A percentile compares a stretch with the other conserved stretches of the same genome.
Evolutionary conservation across 2,329 filamentous ascomycete species (phyloP).

Genomic region (Pyrenochaeta sp.): DNA sequence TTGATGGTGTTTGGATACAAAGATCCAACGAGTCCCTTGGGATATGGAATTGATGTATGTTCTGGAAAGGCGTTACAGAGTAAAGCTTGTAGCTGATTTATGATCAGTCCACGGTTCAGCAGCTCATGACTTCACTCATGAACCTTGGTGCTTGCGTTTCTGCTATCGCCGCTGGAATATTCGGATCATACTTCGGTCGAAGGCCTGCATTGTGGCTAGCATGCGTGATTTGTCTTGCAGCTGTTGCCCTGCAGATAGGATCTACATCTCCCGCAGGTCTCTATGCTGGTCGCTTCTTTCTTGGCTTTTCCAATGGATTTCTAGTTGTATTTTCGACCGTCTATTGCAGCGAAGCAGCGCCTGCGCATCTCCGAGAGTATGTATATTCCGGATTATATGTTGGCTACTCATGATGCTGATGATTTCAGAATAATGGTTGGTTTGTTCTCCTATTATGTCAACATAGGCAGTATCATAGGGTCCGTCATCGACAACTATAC

Average conservation of each 20-base stretch:
- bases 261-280: slow-evolving; percentile 22
- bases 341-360: slow-evolving; percentile 55
- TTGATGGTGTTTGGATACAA: slow-evolving; percentile 60
- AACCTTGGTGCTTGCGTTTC: slow-evolving; percentile 62
- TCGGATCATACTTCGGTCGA: slow-evolving; percentile 59
- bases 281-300: slow-evolving; percentile 56
- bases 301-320: slow-evolving; percentile 48
- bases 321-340: slow-evolving; percentile 64
- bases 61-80: not conserved
- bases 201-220: slow-evolving; percentile 58
- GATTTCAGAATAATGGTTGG: slow-evolving; percentile 54
- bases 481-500: slow-evolving; percentile 45
- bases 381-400: not conserved
- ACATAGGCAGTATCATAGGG: slow-evolving; percentile 59
- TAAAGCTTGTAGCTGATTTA: not conserved
- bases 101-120: slow-evolving; percentile 58
- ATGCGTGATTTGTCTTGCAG: slow-evolving; percentile 56
- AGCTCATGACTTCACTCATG: slow-evolving; percentile 62
- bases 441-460: slow-evolving; percentile 61
- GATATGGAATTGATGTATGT: slow-evolving; percentile 55
- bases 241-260: slow-evolving; percentile 37
- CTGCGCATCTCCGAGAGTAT: slow-evolving; percentile 42
- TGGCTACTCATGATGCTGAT: not conserved
- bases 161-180: slow-evolving; percentile 58
- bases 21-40: slow-evolving; percentile 45